Conservation (phyloP, 2,329 filamentous ascomycete species). For the Aureobasidium subglaciale region DNA sequence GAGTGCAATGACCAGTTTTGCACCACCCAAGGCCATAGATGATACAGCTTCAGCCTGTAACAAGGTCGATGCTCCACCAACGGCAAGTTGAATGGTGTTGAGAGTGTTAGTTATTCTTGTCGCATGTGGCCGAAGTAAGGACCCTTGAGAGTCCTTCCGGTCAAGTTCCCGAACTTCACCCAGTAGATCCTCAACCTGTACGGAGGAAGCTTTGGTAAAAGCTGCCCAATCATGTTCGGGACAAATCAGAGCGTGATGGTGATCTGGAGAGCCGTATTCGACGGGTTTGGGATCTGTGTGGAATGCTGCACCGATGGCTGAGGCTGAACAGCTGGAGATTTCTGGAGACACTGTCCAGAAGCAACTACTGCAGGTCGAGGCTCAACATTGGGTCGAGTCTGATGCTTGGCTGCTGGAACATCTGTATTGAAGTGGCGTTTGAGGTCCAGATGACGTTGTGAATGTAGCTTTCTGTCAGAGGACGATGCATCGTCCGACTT, state of each 20-base stretch:
- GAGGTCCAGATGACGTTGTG: background rate
- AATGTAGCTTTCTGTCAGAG: background rate
- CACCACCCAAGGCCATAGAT: background rate
- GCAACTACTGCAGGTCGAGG: too few species aligned
- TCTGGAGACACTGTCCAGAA: too few species aligned
- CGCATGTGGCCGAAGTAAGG: background rate
- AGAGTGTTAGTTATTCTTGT: background rate
- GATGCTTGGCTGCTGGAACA: background rate
- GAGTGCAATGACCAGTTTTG: background rate
- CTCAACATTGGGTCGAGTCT: background rate
- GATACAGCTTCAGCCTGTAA: background rate
- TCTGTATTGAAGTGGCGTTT: background rate
- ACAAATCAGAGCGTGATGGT: background rate
- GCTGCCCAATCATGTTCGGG: background rate
- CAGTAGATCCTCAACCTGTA: background rate
- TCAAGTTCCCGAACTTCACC: background rate
- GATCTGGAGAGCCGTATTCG: too few species aligned
- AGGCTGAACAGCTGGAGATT: too few species aligned
- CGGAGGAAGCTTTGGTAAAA: background rate
- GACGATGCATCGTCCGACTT: background rate
- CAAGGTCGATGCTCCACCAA: background rate
- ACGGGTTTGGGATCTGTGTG: too few species aligned
- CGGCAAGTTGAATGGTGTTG: background rate
- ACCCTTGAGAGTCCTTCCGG: background rate
- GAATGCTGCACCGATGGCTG: too few species aligned